These are phyloP conservation scores for Neoarthrinium moseri DNA, from an alignment of 2,329 filamentous ascomycete genomes.

Conservation along the genomic window DNA sequence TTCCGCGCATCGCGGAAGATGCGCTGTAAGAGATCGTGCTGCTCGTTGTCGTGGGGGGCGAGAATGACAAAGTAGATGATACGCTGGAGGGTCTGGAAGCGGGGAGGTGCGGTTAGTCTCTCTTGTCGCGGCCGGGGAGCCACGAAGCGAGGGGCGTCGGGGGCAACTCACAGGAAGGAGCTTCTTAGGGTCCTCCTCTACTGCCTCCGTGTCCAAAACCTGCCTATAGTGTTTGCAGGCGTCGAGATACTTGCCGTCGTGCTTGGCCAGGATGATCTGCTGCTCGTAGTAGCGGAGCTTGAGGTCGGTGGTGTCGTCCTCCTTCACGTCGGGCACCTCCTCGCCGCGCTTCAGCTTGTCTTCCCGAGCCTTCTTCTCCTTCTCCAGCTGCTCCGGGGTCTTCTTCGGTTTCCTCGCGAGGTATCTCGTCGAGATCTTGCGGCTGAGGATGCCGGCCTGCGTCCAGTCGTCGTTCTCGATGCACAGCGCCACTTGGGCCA, in stretches of 20 bases:
- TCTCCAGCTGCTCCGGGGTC: slow-evolving; percentile 83
- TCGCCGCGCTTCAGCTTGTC: slow-evolving; percentile 79
- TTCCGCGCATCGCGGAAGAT: slow-evolving; percentile 85
- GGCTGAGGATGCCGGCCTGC: slow-evolving; percentile 87
- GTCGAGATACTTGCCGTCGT: slow-evolving; percentile 95
- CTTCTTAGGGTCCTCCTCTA: slow-evolving; percentile 85
- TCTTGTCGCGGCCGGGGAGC: neutral
- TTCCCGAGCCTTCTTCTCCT: slow-evolving; percentile 85
- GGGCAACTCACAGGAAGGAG: slow-evolving; percentile 70
- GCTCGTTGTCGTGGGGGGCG: slow-evolving; percentile 96
- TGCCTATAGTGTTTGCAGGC: slow-evolving; percentile 98
- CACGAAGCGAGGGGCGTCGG: neutral
- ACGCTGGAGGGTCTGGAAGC: slow-evolving; percentile 80
- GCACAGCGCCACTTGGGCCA: slow-evolving; percentile 90
- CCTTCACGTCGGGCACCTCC: slow-evolving; percentile 73
- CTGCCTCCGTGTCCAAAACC: slow-evolving; percentile 91
- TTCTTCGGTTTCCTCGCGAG: slow-evolving; percentile 89
- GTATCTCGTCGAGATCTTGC: slow-evolving; percentile 96
- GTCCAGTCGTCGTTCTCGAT: slow-evolving; percentile 96
- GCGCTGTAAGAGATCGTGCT: slow-evolving; percentile 93
- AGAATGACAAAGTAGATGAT: slow-evolving; percentile 98
- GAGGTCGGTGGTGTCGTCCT: slow-evolving; percentile 91
- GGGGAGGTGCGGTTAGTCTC: slow-evolving; percentile 6
- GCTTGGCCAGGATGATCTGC: slow-evolving; percentile 92
- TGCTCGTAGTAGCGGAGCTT: slow-evolving; percentile 97